Percentiles rank a stretch among this genome's conserved stretches.
Evolutionary conservation across 2,329 filamentous ascomycete species (phyloP).

Genomic region (Magnaporthiopsis rhizophila): DNA sequence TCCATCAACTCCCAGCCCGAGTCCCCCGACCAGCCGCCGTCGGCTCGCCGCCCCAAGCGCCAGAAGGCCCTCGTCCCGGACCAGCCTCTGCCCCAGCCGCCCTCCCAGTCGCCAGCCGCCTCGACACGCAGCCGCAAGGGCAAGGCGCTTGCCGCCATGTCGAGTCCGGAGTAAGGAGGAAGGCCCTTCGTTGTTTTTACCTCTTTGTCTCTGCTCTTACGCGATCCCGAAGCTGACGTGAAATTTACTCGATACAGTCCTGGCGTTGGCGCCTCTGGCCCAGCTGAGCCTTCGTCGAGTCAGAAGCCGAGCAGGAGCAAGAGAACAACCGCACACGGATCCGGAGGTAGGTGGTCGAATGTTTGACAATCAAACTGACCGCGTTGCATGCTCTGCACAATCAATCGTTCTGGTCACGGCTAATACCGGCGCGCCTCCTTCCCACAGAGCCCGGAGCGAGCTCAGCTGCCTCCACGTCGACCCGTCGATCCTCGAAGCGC

Average conservation of each 20-base stretch:
- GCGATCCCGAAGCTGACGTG: neutral
- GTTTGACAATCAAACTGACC: neutral
- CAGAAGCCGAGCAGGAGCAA: conserved; percentile 67
- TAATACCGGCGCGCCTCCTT: neutral
- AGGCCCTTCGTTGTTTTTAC: neutral
- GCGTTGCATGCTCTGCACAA: neutral
- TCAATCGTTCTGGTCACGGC: neutral
- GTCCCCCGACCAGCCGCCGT: conserved; percentile 22
- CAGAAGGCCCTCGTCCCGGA: conserved; percentile 50
- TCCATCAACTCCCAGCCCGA: conserved; percentile 37
- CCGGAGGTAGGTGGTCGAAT: conserved; percentile 4
- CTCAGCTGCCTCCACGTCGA: neutral
- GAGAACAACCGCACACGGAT: conserved; percentile 45
- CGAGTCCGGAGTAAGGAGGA: conserved; percentile 56
- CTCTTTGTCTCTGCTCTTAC: neutral
- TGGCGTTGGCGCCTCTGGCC: conserved; percentile 34
- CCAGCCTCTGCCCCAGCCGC: conserved; percentile 22
- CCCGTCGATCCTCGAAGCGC: conserved; percentile 33
- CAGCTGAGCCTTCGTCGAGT: conserved; percentile 56
- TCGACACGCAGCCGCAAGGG: conserved; percentile 49
- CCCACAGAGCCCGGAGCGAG: conserved; percentile 1
- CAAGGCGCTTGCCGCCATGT: conserved; percentile 60
- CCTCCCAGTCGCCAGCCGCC: conserved; percentile 25
- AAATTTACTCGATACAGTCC: conserved; percentile 6
- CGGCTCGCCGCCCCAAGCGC: conserved; percentile 60